phyloP scores from a whole-genome alignment of 306 rosid genomes.

The Begonia masoniana region DNA sequence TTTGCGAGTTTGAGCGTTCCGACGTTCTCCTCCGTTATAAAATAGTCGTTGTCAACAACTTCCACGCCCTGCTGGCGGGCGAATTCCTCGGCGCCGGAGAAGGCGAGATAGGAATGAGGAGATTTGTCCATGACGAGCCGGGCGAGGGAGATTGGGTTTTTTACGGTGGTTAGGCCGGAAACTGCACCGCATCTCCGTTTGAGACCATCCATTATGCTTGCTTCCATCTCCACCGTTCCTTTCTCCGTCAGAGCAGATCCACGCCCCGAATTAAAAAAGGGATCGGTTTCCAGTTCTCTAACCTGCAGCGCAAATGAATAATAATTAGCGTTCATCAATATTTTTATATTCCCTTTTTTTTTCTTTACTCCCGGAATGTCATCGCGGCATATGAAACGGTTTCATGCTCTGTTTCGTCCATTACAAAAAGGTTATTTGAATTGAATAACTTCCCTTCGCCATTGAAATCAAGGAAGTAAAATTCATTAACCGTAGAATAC shows the following conservation, averaged over 20 bases:
- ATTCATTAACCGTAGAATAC: no score
- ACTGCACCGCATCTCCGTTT: slow-evolving; percentile 91
- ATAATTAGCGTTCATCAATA: background rate
- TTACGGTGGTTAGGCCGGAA: slow-evolving; percentile 68
- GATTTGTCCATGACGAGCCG: slow-evolving; percentile 95
- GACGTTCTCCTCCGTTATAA: slow-evolving; percentile 71
- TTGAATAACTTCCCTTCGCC: no score
- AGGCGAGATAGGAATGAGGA: slow-evolving; percentile 91
- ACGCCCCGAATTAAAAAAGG: slow-evolving; percentile 83
- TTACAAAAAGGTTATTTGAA: no score
- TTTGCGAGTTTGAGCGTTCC: slow-evolving; percentile 86
- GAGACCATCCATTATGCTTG: slow-evolving; percentile 88
- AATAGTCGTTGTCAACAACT: slow-evolving; percentile 55
- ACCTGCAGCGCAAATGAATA: slow-evolving; percentile 26
- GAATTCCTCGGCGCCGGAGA: slow-evolving; percentile 76
- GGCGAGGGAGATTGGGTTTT: slow-evolving; percentile 85
- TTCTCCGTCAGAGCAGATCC: slow-evolving; percentile 81
- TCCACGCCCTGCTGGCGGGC: slow-evolving; percentile 85
- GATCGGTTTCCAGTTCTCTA: slow-evolving; percentile 69
- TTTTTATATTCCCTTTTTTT: background rate
- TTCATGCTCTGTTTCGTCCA: background rate
- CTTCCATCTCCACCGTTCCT: slow-evolving; percentile 93
- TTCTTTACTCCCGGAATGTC: background rate
- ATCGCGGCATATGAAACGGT: no score
- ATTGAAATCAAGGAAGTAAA: background rate